Evolutionary conservation across 1,139 yeast species (phyloP).

Genomic region (Geotrichum klebahnii): DNA sequence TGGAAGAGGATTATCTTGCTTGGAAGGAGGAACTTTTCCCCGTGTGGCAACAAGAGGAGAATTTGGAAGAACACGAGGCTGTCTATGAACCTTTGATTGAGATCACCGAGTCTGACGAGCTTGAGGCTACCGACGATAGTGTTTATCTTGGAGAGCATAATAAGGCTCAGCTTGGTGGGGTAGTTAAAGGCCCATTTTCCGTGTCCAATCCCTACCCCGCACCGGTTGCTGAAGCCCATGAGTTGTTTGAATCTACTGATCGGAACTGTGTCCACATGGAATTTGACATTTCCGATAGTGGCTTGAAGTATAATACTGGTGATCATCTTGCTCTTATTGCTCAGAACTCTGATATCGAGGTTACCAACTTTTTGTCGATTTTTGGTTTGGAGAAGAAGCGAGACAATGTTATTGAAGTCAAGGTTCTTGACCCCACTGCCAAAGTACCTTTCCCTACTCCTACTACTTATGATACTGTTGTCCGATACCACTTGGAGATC

Average conservation of each 20-base stretch:
- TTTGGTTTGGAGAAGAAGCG: conserved; percentile 57
- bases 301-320: conserved; percentile 85
- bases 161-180: conserved; percentile 51
- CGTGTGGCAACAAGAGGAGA: conserved; percentile 58
- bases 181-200: conserved; percentile 73
- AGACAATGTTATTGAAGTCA: conserved; percentile 58
- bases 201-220: conserved; percentile 82
- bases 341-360: conserved; percentile 75
- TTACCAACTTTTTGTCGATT: conserved; percentile 57
- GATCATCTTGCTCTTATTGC: conserved; percentile 97
- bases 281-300: conserved; percentile 67
- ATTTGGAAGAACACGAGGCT: conserved; percentile 71
- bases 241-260: conserved; percentile 61
- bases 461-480: conserved; percentile 79
- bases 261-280: conserved; percentile 90
- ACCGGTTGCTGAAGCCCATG: conserved; percentile 56
- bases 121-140: conserved; percentile 39
- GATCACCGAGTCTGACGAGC: conserved; percentile 40
- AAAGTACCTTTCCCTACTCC: conserved; percentile 85
- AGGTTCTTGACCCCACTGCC: conserved; percentile 69
- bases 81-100: conserved; percentile 69
- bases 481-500: conserved; percentile 85
- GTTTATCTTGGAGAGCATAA: conserved; percentile 88
- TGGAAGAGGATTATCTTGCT: conserved; percentile 89
- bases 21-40: conserved; percentile 85